phyloP scores from a whole-genome alignment of 129 eudicot genomes.

The Lactuca sativa region DNA sequence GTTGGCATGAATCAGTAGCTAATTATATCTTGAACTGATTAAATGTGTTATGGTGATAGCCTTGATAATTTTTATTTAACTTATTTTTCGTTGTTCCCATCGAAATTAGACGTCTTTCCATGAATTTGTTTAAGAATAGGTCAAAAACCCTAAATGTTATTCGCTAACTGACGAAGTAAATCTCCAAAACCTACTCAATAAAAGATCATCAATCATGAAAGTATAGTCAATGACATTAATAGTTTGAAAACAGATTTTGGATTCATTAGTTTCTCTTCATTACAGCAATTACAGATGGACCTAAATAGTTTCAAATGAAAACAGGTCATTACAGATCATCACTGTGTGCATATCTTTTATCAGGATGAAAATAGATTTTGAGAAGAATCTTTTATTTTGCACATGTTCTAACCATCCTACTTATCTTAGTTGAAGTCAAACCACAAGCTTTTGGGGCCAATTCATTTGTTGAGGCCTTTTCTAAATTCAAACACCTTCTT shows the following conservation, averaged over 20 bases:
- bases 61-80: neutral
- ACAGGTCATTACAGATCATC: slow-evolving; percentile 9
- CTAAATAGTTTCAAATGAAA: neutral
- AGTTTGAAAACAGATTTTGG: slow-evolving; percentile 1
- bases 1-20: neutral
- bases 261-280: neutral
- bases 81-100: neutral
- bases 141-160: slow-evolving; percentile 10
- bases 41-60: neutral
- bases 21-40: neutral
- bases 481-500: slow-evolving; percentile 86
- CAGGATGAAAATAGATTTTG: neutral
- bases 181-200: slow-evolving; percentile 37
- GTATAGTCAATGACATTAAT: neutral
- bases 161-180: neutral
- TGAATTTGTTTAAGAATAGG: slow-evolving; percentile 6
- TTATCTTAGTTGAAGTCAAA: no score
- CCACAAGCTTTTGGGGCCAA: no score
- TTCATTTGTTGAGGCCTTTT: slow-evolving; percentile 39
- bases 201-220: slow-evolving; percentile 16
- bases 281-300: neutral
- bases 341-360: neutral
- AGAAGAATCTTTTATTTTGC: neutral
- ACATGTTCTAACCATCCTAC: no score
- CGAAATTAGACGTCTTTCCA: neutral